Percentiles rank a stretch among this genome's conserved stretches.
phyloP scores from a whole-genome alignment of 2,329 filamentous ascomycete species.

The Ophiobolus disseminans region DNA sequence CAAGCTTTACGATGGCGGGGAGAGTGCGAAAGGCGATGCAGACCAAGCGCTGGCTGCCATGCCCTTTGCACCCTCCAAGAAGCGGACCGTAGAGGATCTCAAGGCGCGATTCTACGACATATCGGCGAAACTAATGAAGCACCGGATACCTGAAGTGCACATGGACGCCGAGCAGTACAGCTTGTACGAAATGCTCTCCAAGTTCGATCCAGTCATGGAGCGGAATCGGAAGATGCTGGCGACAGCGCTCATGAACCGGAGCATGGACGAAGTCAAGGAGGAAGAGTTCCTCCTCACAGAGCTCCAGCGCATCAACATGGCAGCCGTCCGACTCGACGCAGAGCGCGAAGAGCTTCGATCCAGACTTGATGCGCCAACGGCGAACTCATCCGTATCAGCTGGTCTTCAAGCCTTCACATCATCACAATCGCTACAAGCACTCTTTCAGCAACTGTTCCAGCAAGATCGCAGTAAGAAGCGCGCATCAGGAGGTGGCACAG shows the following conservation, averaged over 20 bases:
- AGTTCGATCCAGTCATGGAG: slow-evolving; percentile 84
- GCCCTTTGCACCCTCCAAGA: slow-evolving; percentile 54
- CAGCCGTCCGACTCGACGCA: slow-evolving; percentile 84
- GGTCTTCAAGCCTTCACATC: slow-evolving; percentile 71
- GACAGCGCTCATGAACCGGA: slow-evolving; percentile 76
- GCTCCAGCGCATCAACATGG: slow-evolving; percentile 86
- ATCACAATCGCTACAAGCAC: slow-evolving; percentile 77
- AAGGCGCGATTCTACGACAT: slow-evolving; percentile 92
- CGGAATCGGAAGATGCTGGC: slow-evolving; percentile 83
- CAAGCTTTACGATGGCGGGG: slow-evolving; percentile 25
- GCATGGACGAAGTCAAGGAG: slow-evolving; percentile 87
- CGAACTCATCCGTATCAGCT: slow-evolving; percentile 50
- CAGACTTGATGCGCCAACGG: slow-evolving; percentile 82
- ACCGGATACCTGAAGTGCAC: slow-evolving; percentile 49
- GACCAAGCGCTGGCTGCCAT: slow-evolving; percentile 39
- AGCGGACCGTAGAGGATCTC: slow-evolving; percentile 83
- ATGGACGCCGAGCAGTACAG: slow-evolving; percentile 87
- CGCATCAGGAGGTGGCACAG: slow-evolving; percentile 50
- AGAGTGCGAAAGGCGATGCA: slow-evolving; percentile 28
- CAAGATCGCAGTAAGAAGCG: slow-evolving; percentile 91
- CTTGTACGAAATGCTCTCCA: slow-evolving; percentile 83
- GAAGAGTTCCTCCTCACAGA: slow-evolving; percentile 90
- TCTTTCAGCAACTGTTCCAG: slow-evolving; percentile 82
- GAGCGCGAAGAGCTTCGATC: slow-evolving; percentile 87
- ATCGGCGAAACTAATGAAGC: slow-evolving; percentile 61